Evolutionary conservation across 2,329 filamentous ascomycete species (phyloP), one percentile per base, ranked within the genome.

Genomic region (Ophiostoma himal-ulmi): DNA sequence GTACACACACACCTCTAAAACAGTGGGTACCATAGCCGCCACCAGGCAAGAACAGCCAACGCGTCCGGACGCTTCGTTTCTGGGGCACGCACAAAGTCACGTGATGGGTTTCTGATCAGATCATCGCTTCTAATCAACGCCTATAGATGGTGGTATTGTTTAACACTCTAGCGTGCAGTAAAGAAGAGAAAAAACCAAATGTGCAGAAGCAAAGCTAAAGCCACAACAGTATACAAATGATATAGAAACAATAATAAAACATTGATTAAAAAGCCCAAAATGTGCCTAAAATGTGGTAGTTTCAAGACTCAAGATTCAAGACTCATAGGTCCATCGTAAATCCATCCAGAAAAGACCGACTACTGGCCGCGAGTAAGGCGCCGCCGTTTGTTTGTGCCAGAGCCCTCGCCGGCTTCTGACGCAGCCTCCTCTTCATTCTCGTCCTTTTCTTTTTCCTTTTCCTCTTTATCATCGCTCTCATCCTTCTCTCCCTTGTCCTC

Each of bases 341-440:
- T 39, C 37, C 37, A 10, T 36, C 17, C 17, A 52, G 13, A 8
- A 13, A 64, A 20, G 14, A 41, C 30, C 34, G 34, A 4, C 65
- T 71, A 71, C 39, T 71, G 75, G 5, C 73, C 75, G 1, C 75
- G 73, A 1, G 73, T 73, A 14, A 75, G 71, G 20, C 76, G 74
- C 30, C 76, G 73, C 22, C 75, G 71, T 72, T 76, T 77, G 36
- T 52, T 67, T 8, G 73, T 74, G 22, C 75, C 73, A 22, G 71
- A 60, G 11, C 71, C 72, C 30, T 74, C 75, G 22, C 11, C 52
- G 20, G 39, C 68, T 26, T 62, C 57, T 13, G 57, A 13, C 11
- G 67, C 72, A 6, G 37, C 67, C 8, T 30, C 67, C n/a, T 70
- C 69, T 7, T 26, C 52, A 2, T 60, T 62, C 4, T 26, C 52